A percentile compares a stretch with the other conserved stretches of the same genome.
These are phyloP conservation scores for Penicillium sp. DNA, from an alignment of 2,329 filamentous ascomycete genomes.

Conservation along the genomic window DNA sequence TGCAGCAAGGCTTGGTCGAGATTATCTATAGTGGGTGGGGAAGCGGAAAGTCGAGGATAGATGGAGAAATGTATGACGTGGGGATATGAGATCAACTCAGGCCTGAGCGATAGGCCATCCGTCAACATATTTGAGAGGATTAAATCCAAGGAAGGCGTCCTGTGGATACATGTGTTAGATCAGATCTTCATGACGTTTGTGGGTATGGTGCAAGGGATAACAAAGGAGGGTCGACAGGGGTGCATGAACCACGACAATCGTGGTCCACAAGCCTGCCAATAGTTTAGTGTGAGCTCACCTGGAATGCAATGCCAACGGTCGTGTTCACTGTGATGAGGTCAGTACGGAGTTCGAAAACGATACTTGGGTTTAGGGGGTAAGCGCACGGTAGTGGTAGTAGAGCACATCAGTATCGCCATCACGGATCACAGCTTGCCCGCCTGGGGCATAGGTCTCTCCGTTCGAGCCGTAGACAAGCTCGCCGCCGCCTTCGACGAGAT, in stretches of 20 bases:
- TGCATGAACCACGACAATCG: constrained; percentile 4
- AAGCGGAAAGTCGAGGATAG: not conserved
- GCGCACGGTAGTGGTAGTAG: constrained; percentile 39
- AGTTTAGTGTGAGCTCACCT: constrained; percentile 21
- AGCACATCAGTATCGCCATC: constrained; percentile 42
- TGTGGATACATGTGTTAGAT: constrained; percentile 21
- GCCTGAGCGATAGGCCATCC: constrained; percentile 34
- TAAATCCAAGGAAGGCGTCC: constrained; percentile 36
- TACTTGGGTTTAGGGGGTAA: too few species aligned
- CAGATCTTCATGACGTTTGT: not conserved
- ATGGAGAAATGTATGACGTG: constrained; percentile 1
- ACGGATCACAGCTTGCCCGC: constrained; percentile 61
- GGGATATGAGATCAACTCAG: constrained; percentile 12
- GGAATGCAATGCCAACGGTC: constrained; percentile 31
- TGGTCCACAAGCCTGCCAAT: constrained; percentile 15
- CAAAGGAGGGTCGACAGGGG: constrained; percentile 24
- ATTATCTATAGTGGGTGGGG: not conserved
- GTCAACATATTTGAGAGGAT: constrained; percentile 31
- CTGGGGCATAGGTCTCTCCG: constrained; percentile 63
- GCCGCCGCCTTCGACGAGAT: constrained; percentile 59
- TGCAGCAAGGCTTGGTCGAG: not conserved
- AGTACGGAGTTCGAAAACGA: not conserved
- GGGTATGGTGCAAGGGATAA: constrained; percentile 8
- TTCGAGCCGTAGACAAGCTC: constrained; percentile 61
- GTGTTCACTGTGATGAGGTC: constrained; percentile 29